phyloP scores from a whole-genome alignment of 768 basidiomycete genomes.

The Termitomyces sp. region DNA sequence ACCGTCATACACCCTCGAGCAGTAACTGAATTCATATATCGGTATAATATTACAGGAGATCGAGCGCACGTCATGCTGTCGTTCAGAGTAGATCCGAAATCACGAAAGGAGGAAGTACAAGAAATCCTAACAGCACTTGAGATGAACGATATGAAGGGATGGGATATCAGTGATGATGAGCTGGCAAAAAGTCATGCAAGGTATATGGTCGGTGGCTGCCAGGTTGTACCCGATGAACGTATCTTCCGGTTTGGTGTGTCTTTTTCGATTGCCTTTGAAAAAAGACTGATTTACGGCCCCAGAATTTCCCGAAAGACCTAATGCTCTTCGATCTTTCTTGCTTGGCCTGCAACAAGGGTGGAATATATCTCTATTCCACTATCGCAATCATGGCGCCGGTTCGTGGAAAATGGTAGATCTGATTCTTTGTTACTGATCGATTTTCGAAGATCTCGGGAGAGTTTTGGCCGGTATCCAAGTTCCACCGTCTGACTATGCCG shows the following conservation, averaged over 20 bases:
- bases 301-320: constrained; percentile 97
- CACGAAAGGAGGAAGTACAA: constrained; percentile 57
- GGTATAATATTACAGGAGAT: constrained; percentile 67
- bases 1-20: constrained; percentile 85
- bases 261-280: not conserved
- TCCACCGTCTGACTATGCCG: constrained; percentile 57
- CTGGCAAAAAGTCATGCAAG: constrained; percentile 92
- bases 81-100: constrained; percentile 71
- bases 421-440: not conserved
- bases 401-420: constrained; percentile 24
- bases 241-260: constrained; percentile 88
- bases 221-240: constrained; percentile 76
- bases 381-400: constrained; percentile 97
- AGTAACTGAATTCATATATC: constrained; percentile 95
- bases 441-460: constrained; percentile 75
- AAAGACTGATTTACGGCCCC: constrained; percentile 5
- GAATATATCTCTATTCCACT: constrained; percentile 98
- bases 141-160: constrained; percentile 71
- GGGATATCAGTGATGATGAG: constrained; percentile 93
- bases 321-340: constrained; percentile 88
- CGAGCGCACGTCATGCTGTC: constrained; percentile 88
- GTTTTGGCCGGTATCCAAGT: constrained; percentile 94
- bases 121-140: constrained; percentile 63
- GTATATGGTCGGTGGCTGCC: constrained; percentile 91
- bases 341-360: constrained; percentile 77